phyloP scores from a whole-genome alignment of 1,284 basidiomycete species.

The Austropuccinia psidii region DNA sequence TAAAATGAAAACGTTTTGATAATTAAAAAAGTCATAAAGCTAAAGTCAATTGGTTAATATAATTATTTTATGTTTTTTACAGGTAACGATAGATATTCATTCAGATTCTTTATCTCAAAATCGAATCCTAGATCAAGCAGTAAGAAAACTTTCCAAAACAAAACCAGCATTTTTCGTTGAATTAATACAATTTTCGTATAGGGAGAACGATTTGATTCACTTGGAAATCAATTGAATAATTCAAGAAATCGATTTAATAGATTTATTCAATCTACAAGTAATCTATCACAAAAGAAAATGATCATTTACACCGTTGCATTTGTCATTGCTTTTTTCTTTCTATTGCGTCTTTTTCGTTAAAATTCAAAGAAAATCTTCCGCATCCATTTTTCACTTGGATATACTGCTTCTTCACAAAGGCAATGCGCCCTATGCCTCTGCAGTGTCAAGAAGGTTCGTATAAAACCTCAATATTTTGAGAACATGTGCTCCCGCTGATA shows the following conservation, averaged over 20 bases:
- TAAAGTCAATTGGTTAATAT: background rate
- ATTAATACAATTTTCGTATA: background rate
- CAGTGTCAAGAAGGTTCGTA: too few species aligned
- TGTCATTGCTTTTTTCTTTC: background rate
- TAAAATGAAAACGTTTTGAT: background rate
- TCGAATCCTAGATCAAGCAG: slow-evolving; percentile 10
- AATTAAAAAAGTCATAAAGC: background rate
- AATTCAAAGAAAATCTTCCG: too few species aligned
- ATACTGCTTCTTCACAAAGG: too few species aligned
- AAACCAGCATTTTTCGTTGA: background rate
- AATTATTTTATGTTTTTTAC: background rate
- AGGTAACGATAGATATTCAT: slow-evolving; percentile 32
- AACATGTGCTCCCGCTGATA: too few species aligned
- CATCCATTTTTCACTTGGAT: too few species aligned
- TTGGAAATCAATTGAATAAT: background rate
- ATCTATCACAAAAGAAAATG: background rate
- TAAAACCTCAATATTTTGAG: too few species aligned
- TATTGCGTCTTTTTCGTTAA: slow-evolving; percentile 8
- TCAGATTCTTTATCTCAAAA: slow-evolving; percentile 28
- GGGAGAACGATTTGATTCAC: slow-evolving; percentile 24
- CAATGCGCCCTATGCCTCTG: too few species aligned
- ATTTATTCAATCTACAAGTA: background rate
- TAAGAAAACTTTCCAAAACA: background rate
- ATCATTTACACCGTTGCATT: background rate
- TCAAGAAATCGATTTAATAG: slow-evolving; percentile 5